Conservation (phyloP, 257 asterid species). For the Nicotiana knightiana region DNA sequence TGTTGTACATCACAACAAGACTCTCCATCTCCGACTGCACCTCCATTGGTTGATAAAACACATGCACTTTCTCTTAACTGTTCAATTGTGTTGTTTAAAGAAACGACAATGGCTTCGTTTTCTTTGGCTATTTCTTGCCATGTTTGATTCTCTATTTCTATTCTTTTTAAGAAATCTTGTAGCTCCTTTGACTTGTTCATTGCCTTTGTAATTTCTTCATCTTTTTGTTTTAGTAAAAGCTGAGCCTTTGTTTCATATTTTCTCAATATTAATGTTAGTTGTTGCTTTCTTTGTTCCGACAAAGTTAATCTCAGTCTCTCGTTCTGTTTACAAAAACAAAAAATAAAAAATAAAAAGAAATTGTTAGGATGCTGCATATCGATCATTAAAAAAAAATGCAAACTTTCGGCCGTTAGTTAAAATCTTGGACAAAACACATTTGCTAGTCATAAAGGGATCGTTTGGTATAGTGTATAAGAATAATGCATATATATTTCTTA, state of each 20-base stretch:
- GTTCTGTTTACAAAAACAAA: slow-evolving; percentile 28
- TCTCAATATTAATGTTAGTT: slow-evolving; percentile 22
- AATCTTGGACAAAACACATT: too few relatives aligned
- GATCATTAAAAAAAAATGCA: too few relatives aligned
- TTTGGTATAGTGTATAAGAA: too few relatives aligned
- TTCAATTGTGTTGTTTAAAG: slow-evolving; percentile 43
- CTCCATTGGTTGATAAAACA: slow-evolving; percentile 22
- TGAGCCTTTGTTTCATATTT: slow-evolving; percentile 43
- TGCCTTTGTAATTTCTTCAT: slow-evolving; percentile 46
- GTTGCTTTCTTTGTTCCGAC: slow-evolving; percentile 49
- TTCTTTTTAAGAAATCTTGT: slow-evolving; percentile 20
- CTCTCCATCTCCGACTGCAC: slow-evolving; percentile 46
- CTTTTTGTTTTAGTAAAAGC: slow-evolving; percentile 33
- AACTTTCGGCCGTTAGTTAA: too few relatives aligned
- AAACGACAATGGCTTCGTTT: slow-evolving; percentile 38
- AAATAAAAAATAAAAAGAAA: too few relatives aligned
- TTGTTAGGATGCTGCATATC: not conserved
- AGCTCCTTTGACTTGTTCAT: slow-evolving; percentile 40
- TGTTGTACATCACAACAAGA: slow-evolving; percentile 37
- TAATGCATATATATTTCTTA: too few relatives aligned
- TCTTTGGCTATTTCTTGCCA: slow-evolving; percentile 61
- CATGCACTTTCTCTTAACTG: slow-evolving; percentile 40
- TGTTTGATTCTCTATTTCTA: slow-evolving; percentile 44
- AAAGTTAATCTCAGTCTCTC: slow-evolving; percentile 52
- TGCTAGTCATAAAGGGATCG: too few relatives aligned